These are phyloP conservation scores for Sungouiella thailandica DNA, from an alignment of 805 yeast species.

Conservation along the genomic window DNA sequence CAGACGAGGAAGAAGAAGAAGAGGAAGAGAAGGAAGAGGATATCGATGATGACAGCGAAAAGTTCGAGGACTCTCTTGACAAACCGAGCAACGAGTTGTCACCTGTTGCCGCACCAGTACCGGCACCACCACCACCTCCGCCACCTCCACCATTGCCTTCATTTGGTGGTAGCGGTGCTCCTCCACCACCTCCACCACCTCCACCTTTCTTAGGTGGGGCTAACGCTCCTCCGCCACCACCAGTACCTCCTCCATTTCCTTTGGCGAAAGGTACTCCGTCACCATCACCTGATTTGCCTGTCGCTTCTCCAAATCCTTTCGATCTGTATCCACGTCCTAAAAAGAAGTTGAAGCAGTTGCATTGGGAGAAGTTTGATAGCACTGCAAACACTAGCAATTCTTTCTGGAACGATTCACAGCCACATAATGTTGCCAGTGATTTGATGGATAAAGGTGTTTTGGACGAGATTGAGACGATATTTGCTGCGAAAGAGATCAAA, in stretches of 20 bases:
- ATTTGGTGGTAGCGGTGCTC: slow-evolving; percentile 10
- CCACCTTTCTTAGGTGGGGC: slow-evolving; percentile 21
- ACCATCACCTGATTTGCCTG: slow-evolving; percentile 2
- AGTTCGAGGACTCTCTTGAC: slow-evolving; percentile 7
- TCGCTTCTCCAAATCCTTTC: slow-evolving; percentile 21
- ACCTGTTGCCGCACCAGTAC: neutral
- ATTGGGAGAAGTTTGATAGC: slow-evolving; percentile 71
- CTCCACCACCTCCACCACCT: slow-evolving; percentile 21
- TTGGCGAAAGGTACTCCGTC: slow-evolving; percentile 10
- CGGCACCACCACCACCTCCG: slow-evolving; percentile 23
- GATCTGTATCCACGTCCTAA: slow-evolving; percentile 54
- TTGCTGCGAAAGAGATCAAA: slow-evolving; percentile 51
- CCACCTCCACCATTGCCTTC: slow-evolving; percentile 24
- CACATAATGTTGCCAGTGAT: slow-evolving; percentile 41
- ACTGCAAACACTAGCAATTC: slow-evolving; percentile 43
- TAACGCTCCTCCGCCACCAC: slow-evolving; percentile 12
- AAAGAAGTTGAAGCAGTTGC: slow-evolving; percentile 67
- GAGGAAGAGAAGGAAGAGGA: no score
- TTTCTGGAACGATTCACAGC: slow-evolving; percentile 53
- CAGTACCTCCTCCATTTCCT: slow-evolving; percentile 24
- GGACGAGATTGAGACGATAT: slow-evolving; percentile 56
- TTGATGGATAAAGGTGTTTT: slow-evolving; percentile 58
- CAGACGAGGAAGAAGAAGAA: slow-evolving; percentile 15
- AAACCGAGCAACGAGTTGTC: neutral
- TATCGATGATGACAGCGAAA: slow-evolving; percentile 12